Evolutionary conservation across 2,329 filamentous ascomycete species (phyloP).

Genomic region (Colletotrichum sidae): DNA sequence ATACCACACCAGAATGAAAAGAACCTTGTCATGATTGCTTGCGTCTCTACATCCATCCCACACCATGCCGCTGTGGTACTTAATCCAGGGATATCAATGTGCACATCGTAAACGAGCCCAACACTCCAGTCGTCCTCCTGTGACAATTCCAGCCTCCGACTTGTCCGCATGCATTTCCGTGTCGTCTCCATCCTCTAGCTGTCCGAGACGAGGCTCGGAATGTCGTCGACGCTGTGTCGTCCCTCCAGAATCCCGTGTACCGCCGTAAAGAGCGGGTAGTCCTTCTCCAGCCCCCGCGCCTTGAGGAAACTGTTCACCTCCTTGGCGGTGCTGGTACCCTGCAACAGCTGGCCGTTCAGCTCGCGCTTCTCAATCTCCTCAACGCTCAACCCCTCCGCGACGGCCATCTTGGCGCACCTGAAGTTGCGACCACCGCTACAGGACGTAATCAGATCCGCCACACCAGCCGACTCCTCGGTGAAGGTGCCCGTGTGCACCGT

Average conservation of each 20-base stretch:
- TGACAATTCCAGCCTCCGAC: background rate
- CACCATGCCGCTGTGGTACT: slow-evolving; percentile 29
- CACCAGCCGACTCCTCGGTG: slow-evolving; percentile 95
- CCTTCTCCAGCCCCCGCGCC: slow-evolving; percentile 78
- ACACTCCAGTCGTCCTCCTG: background rate
- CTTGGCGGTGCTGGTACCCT: slow-evolving; percentile 90
- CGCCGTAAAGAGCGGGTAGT: slow-evolving; percentile 93
- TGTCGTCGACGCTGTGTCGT: slow-evolving; percentile 81
- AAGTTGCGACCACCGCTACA: slow-evolving; percentile 95
- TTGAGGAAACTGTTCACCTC: slow-evolving; percentile 93
- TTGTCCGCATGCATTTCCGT: background rate
- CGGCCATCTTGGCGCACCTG: slow-evolving; percentile 88
- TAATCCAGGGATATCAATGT: slow-evolving; percentile 36
- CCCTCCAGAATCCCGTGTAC: slow-evolving; percentile 85
- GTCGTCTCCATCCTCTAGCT: slow-evolving; percentile 21
- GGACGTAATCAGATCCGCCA: slow-evolving; percentile 94
- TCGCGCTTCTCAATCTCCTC: slow-evolving; percentile 90
- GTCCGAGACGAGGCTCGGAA: slow-evolving; percentile 74
- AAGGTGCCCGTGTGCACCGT: slow-evolving; percentile 87
- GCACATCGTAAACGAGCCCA: slow-evolving; percentile 16
- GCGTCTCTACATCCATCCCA: slow-evolving; percentile 27
- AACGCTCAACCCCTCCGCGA: slow-evolving; percentile 82
- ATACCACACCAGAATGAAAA: slow-evolving; percentile 14
- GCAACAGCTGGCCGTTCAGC: slow-evolving; percentile 95
- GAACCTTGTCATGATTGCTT: slow-evolving; percentile 11